A percentile compares a stretch with the other conserved stretches of the same genome.
Conservation (phyloP, 768 basidiomycete genomes). For the Boletales sp. region DNA sequence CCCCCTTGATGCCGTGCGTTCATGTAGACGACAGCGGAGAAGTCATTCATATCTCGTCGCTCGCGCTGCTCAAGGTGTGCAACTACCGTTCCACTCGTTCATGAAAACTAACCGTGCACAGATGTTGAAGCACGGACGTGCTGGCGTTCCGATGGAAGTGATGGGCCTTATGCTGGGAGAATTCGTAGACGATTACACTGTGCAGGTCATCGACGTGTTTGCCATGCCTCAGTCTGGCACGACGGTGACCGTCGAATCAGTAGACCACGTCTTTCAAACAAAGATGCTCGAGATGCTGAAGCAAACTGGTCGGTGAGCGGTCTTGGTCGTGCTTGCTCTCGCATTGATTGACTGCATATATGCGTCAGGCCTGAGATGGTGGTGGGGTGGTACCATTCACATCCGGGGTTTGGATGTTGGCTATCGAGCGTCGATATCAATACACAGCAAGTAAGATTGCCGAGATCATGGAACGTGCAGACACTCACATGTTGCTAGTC, state of each 20-base stretch:
- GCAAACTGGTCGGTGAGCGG: conserved; percentile 88
- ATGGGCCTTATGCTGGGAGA: conserved; percentile 98
- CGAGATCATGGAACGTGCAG: not conserved
- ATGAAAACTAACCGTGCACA: conserved; percentile 30
- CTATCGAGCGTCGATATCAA: conserved; percentile 98
- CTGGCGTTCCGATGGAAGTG: conserved; percentile 99
- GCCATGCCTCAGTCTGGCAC: conserved; percentile 99
- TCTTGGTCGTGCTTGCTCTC: conserved; percentile 2
- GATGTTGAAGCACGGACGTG: conserved; percentile 99
- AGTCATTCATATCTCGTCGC: conserved; percentile 94
- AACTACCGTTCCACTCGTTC: not conserved
- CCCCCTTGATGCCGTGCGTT: not conserved
- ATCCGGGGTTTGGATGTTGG: conserved; percentile 99
- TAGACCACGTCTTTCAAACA: conserved; percentile 97
- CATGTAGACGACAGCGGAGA: conserved; percentile 57
- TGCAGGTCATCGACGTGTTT: conserved; percentile 94
- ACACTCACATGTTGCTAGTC: conserved; percentile 52
- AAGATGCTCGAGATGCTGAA: conserved; percentile 99
- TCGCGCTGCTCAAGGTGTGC: conserved; percentile 91
- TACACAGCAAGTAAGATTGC: conserved; percentile 78
- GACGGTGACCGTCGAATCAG: conserved; percentile 95
- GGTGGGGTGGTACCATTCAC: conserved; percentile 99
- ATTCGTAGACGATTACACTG: conserved; percentile 96
- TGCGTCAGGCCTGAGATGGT: conserved; percentile 84
- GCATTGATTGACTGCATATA: conserved; percentile 4